These are phyloP conservation scores for Wickerhamomyces pijperi DNA, from an alignment of 805 yeast genomes.

Conservation along the genomic window DNA sequence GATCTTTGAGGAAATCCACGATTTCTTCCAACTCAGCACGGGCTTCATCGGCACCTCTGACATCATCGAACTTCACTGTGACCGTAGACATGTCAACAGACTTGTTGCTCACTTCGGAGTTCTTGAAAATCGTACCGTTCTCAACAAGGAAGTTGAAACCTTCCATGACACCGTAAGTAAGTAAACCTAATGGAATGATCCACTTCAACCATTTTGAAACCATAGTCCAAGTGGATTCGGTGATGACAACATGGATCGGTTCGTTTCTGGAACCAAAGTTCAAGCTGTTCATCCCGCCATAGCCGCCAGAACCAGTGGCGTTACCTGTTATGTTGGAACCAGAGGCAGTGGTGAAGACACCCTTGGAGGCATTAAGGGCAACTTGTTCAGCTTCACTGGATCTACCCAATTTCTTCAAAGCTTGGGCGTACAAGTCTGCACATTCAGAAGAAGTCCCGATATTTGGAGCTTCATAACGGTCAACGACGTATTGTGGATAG, in stretches of 20 bases:
- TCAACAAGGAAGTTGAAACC: slow-evolving; percentile 75
- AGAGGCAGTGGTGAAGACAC: slow-evolving; percentile 4
- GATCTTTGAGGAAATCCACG: slow-evolving; percentile 95
- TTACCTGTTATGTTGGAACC: slow-evolving; percentile 1
- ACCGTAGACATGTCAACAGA: slow-evolving; percentile 77
- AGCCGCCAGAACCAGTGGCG: slow-evolving; percentile 15
- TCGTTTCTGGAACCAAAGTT: slow-evolving; percentile 55
- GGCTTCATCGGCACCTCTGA: slow-evolving; percentile 97
- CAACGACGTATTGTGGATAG: slow-evolving; percentile 94
- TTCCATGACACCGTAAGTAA: slow-evolving; percentile 72
- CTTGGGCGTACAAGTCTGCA: slow-evolving; percentile 67
- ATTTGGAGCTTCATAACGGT: slow-evolving; percentile 90
- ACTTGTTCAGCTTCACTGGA: slow-evolving; percentile 60
- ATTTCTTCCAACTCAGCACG: slow-evolving; percentile 94
- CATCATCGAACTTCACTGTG: slow-evolving; percentile 83
- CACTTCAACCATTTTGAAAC: slow-evolving; percentile 83
- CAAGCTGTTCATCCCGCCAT: slow-evolving; percentile 14
- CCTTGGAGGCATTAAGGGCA: slow-evolving; percentile 31
- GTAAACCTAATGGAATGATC: slow-evolving; percentile 69
- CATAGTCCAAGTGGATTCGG: slow-evolving; percentile 72
- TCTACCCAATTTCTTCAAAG: slow-evolving; percentile 69
- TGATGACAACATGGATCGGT: slow-evolving; percentile 88
- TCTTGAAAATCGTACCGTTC: slow-evolving; percentile 69
- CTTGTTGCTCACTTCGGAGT: slow-evolving; percentile 62
- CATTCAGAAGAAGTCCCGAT: slow-evolving; percentile 77